Percentiles rank a stretch among this genome's conserved stretches.
Evolutionary conservation across 768 basidiomycete genomes (phyloP).

Genomic region (Lanmaoa pseudosensibilis): DNA sequence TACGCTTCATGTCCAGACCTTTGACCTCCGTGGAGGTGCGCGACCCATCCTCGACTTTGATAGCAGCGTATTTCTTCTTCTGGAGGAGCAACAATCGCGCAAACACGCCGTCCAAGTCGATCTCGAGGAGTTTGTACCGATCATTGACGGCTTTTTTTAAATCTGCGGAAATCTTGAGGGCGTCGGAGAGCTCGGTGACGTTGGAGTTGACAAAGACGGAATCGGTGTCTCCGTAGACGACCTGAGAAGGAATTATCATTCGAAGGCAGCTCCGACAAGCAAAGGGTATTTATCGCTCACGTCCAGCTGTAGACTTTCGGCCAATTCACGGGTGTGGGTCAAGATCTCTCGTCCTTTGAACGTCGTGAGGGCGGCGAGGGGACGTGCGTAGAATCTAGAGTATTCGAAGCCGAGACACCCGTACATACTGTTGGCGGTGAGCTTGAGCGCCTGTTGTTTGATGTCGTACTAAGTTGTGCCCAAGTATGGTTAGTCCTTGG

Average conservation of each 20-base stretch:
- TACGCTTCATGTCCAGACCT: constrained; percentile 97
- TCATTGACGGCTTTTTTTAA: constrained; percentile 98
- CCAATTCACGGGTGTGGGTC: constrained; percentile 88
- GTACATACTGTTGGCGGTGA: constrained; percentile 99
- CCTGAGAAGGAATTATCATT: constrained; percentile 46
- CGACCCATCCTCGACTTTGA: constrained; percentile 86
- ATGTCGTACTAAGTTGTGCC: constrained; percentile 75
- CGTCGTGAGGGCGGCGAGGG: constrained; percentile 95
- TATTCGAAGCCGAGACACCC: constrained; percentile 98
- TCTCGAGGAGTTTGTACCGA: constrained; percentile 91
- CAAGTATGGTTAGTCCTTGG: neutral
- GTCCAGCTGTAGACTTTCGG: constrained; percentile 86
- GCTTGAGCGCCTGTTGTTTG: constrained; percentile 94
- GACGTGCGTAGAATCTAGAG: constrained; percentile 93
- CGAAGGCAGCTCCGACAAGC: neutral
- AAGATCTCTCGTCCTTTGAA: constrained; percentile 97
- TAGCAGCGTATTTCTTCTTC: constrained; percentile 99
- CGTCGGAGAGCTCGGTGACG: constrained; percentile 82
- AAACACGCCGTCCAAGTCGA: constrained; percentile 94
- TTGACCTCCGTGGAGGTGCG: constrained; percentile 86
- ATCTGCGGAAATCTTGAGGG: constrained; percentile 84
- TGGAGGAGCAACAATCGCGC: constrained; percentile 88
- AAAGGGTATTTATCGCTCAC: constrained; percentile 46
- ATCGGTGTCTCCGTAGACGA: constrained; percentile 98
- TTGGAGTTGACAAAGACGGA: constrained; percentile 99